These are phyloP conservation scores for Mycena epipterygia DNA, from an alignment of 768 basidiomycete genomes.

Conservation along the genomic window DNA sequence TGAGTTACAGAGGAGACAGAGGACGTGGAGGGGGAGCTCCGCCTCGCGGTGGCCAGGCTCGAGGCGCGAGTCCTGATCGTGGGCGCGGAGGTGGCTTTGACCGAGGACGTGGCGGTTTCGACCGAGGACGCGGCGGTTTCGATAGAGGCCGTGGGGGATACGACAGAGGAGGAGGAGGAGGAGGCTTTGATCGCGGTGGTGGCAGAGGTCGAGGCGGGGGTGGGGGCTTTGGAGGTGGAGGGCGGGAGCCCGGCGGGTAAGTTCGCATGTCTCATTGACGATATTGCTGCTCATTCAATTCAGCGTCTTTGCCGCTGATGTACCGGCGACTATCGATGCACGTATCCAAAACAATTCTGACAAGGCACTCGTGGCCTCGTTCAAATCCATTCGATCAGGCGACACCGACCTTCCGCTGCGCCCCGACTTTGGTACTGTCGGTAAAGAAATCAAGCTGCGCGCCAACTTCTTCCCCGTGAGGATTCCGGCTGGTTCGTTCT, in stretches of 20 bases:
- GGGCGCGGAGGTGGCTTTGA: constrained; percentile 41
- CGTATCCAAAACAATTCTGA: constrained; percentile 59
- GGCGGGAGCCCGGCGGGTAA: constrained; percentile 57
- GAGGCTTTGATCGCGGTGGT: not conserved
- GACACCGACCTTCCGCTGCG: constrained; percentile 66
- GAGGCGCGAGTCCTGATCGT: constrained; percentile 48
- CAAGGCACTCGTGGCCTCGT: constrained; percentile 55
- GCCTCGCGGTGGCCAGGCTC: constrained; percentile 18
- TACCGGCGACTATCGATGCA: constrained; percentile 55
- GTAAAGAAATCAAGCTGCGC: constrained; percentile 64
- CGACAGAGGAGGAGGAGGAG: constrained; percentile 34
- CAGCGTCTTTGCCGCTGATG: constrained; percentile 58
- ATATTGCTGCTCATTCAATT: not conserved
- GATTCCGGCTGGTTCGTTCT: constrained; percentile 61
- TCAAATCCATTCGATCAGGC: constrained; percentile 49
- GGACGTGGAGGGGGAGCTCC: constrained; percentile 52
- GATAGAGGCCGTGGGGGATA: constrained; percentile 36
- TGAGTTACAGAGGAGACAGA: constrained; percentile 55
- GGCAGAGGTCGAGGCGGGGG: constrained; percentile 40
- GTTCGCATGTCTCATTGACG: constrained; percentile 28
- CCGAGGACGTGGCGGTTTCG: constrained; percentile 45
- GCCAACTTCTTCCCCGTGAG: constrained; percentile 79
- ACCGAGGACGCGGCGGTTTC: constrained; percentile 43
- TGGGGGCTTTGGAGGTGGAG: constrained; percentile 44
- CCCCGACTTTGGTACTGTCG: constrained; percentile 68